Evolutionary conservation across 345 rosid genomes (phyloP).

Genomic region (Hypericum androsaemum): DNA sequence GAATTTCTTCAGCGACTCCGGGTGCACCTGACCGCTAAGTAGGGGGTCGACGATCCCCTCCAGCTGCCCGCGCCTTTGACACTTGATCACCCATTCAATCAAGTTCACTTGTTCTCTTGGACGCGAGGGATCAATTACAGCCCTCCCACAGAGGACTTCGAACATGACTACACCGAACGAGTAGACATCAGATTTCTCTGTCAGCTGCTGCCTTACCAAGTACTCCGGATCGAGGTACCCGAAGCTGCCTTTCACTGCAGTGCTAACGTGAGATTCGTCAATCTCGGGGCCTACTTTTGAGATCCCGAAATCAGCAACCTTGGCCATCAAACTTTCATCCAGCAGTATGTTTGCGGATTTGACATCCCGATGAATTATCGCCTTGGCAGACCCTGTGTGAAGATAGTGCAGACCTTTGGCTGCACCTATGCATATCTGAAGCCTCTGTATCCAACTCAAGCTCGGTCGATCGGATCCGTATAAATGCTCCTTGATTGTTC

Average conservation of each 20-base stretch:
- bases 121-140: slow-evolving; percentile 12
- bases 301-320: slow-evolving; percentile 17
- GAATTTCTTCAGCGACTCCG: slow-evolving; percentile 11
- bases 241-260: slow-evolving; percentile 18
- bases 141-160: slow-evolving; percentile 14
- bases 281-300: slow-evolving; percentile 12
- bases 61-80: slow-evolving; percentile 5
- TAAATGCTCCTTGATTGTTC: slow-evolving; percentile 9
- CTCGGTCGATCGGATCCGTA: slow-evolving; percentile 10
- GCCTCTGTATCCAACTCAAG: slow-evolving; percentile 10
- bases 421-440: slow-evolving; percentile 12
- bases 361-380: slow-evolving; percentile 14
- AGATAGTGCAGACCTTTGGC: slow-evolving; percentile 10
- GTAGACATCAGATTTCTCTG: slow-evolving; percentile 17
- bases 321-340: slow-evolving; percentile 6
- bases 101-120: slow-evolving; percentile 16
- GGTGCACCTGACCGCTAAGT: slow-evolving; percentile 1
- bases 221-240: slow-evolving; percentile 19
- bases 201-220: slow-evolving; percentile 14
- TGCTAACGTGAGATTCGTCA: slow-evolving; percentile 19
- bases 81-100: slow-evolving; percentile 12
- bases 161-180: slow-evolving; percentile 17
- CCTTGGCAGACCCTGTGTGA: slow-evolving; percentile 3
- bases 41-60: slow-evolving; percentile 10
- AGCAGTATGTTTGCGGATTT: slow-evolving; percentile 9